phyloP scores from a whole-genome alignment of 768 basidiomycete genomes.

The Pulveroboletus frians region DNA sequence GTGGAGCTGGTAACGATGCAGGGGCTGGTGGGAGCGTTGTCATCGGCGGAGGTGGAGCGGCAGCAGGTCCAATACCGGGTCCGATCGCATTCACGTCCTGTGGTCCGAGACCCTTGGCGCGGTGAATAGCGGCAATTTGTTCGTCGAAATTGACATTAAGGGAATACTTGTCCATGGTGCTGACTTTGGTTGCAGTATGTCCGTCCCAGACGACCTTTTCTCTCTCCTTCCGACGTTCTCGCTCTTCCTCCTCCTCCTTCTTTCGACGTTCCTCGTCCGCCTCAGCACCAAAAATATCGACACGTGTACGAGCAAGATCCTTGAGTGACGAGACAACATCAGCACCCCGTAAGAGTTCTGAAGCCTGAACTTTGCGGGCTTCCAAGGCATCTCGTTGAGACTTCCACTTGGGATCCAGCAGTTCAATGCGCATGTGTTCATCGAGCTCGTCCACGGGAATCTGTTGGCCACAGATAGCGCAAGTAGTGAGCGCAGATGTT shows the following conservation, averaged over 20 bases:
- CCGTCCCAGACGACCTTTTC: constrained; percentile 99
- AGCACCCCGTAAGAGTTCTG: constrained; percentile 83
- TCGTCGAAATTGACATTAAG: constrained; percentile 93
- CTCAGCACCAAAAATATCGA: constrained; percentile 95
- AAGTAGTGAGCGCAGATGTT: constrained; percentile 72
- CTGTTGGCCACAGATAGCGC: constrained; percentile 92
- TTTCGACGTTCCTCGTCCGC: constrained; percentile 87
- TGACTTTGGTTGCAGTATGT: constrained; percentile 90
- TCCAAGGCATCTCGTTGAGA: constrained; percentile 89
- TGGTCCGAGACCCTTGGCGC: constrained; percentile 82
- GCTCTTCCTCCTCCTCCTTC: constrained; percentile 82
- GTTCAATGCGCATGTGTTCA: constrained; percentile 97
- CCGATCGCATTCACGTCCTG: constrained; percentile 79
- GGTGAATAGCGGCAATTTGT: constrained; percentile 96
- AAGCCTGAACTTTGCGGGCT: constrained; percentile 82
- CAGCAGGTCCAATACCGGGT: constrained; percentile 80
- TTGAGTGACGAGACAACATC: constrained; percentile 92
- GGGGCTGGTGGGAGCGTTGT: constrained; percentile 64
- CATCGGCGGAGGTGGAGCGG: constrained; percentile 59
- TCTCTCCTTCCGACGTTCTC: constrained; percentile 74
- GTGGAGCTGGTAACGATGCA: constrained; percentile 68
- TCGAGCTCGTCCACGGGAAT: constrained; percentile 93
- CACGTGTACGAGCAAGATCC: constrained; percentile 90
- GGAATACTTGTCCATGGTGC: constrained; percentile 90
- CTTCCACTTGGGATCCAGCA: constrained; percentile 97